These are phyloP conservation scores for Eustoma russellianum DNA, from an alignment of 257 asterid genomes.

Conservation along the genomic window DNA sequence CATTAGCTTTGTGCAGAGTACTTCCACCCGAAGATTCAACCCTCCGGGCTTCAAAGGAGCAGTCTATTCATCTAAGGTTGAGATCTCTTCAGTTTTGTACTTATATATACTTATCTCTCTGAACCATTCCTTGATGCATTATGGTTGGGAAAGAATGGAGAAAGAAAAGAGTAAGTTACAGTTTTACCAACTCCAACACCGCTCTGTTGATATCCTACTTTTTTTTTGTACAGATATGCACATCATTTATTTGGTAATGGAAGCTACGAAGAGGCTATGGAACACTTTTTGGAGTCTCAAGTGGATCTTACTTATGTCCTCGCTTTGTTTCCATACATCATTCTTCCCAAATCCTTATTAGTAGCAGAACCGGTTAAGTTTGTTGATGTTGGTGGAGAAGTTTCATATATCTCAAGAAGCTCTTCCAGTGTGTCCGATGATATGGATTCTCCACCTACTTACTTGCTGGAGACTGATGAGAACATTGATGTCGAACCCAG, in stretches of 20 bases:
- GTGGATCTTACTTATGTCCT: conserved; percentile 84
- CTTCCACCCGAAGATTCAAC: conserved; percentile 97
- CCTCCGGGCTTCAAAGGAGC: conserved; percentile 91
- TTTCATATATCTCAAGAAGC: conserved; percentile 61
- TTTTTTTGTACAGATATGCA: conserved; percentile 51
- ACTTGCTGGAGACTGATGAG: conserved; percentile 59
- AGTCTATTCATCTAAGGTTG: conserved; percentile 93
- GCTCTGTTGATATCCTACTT: no score
- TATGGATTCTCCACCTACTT: conserved; percentile 45
- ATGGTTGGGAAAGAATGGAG: no score
- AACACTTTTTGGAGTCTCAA: conserved; percentile 88
- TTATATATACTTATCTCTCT: neutral
- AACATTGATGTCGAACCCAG: conserved; percentile 62
- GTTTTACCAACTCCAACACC: no score
- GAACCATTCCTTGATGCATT: no score
- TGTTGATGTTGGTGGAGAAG: conserved; percentile 60
- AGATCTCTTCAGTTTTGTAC: neutral
- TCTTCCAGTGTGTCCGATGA: conserved; percentile 87
- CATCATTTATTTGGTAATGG: conserved; percentile 88
- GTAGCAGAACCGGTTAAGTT: conserved; percentile 76
- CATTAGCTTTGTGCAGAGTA: conserved; percentile 86
- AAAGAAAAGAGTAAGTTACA: no score
- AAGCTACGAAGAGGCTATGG: conserved; percentile 95
- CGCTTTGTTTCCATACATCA: conserved; percentile 68
- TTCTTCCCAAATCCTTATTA: conserved; percentile 77